Base-by-base conservation (phyloP, 2,329 filamentous ascomycete genomes). In the Diaporthe sp. region DNA sequence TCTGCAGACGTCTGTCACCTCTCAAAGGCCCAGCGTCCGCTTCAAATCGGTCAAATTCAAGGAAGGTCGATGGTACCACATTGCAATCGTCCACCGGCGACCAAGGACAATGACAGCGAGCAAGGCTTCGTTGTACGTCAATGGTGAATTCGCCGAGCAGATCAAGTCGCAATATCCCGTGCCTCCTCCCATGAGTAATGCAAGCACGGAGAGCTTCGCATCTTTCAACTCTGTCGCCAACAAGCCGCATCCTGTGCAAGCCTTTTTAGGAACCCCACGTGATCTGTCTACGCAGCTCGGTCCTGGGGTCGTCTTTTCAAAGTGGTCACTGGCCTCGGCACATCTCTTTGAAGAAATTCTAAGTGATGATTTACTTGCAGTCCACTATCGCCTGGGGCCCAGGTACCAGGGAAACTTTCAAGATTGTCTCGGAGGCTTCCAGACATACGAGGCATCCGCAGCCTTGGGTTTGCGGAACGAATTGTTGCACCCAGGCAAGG, bases 331-430 rank as follows among this genome's bases (percentile, higher is more conserved):
- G 73, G 96, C 95, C 35, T 96, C 94, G 66, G 95, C 95, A 1
- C 94, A 98, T 82, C 86, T 99, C 7, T 95, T 98, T 76, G 93
- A 96, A 74, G 95, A 98, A 75, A 90, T 92, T 0, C 86, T 98
- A 47, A 98, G 95, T 75, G 96, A 98, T 80, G 97, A 99, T 82
- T 90, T 97, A 75, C 88, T 99, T 72, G 93, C 96, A 17, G 97
- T 99, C 0, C 95, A 98, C 80, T 95, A 93, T 81, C 94, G 96
- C 67, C 91, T 99, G 25, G 96, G 97, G 0, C 94, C 95, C 33
- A 92, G 95, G 64, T 99, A 99, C 79, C 93, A 95, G 80, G 97
- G 97, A 22, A 99, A 99, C 81, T 98, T 97, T 79, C 97, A 99
- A 83, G 97, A 99, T 81, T 97, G 95, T 78, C 89, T 99, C 19